A percentile compares a stretch with the other conserved stretches of the same genome.
Evolutionary conservation across 2,329 filamentous ascomycete genomes (phyloP).

Genomic region (Apiospora kogelbergensis): DNA sequence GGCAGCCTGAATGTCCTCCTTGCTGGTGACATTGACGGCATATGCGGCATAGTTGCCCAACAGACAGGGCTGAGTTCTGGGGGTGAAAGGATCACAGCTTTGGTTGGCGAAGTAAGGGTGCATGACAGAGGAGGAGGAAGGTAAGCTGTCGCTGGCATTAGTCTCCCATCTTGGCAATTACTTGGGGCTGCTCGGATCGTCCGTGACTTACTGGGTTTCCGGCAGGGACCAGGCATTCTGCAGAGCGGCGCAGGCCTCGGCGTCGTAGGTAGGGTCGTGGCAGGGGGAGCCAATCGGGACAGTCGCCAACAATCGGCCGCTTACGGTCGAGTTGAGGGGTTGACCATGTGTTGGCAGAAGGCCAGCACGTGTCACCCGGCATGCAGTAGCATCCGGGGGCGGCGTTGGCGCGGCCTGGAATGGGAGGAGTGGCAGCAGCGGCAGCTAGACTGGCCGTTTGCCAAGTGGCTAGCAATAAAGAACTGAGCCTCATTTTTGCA

Average conservation of each 20-base stretch:
- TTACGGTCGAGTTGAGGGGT: slow-evolving; percentile 45
- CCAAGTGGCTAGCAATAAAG: background rate
- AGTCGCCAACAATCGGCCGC: slow-evolving; percentile 44
- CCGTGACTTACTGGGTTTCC: slow-evolving; percentile 24
- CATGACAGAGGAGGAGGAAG: slow-evolving; percentile 32
- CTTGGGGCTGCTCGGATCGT: slow-evolving; percentile 13
- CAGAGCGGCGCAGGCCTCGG: slow-evolving; percentile 38
- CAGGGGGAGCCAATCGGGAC: slow-evolving; percentile 46
- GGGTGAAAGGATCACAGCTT: slow-evolving; percentile 40
- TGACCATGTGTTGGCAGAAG: slow-evolving; percentile 19
- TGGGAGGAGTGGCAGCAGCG: background rate
- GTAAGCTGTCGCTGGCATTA: slow-evolving; percentile 19
- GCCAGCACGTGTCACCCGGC: slow-evolving; percentile 21
- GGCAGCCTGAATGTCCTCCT: slow-evolving; percentile 17
- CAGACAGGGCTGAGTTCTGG: slow-evolving; percentile 40
- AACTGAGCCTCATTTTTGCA: background rate
- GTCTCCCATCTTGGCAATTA: slow-evolving; percentile 24
- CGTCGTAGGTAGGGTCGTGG: slow-evolving; percentile 39
- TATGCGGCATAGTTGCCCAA: slow-evolving; percentile 37
- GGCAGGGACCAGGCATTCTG: slow-evolving; percentile 23
- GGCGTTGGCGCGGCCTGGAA: background rate
- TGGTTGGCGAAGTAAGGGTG: slow-evolving; percentile 29
- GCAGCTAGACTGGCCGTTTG: background rate
- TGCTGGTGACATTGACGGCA: slow-evolving; percentile 22
- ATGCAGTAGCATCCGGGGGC: slow-evolving; percentile 17